Evolutionary conservation across 345 rosid species (phyloP).

Genomic region (Erysimum cheiranthoides): DNA sequence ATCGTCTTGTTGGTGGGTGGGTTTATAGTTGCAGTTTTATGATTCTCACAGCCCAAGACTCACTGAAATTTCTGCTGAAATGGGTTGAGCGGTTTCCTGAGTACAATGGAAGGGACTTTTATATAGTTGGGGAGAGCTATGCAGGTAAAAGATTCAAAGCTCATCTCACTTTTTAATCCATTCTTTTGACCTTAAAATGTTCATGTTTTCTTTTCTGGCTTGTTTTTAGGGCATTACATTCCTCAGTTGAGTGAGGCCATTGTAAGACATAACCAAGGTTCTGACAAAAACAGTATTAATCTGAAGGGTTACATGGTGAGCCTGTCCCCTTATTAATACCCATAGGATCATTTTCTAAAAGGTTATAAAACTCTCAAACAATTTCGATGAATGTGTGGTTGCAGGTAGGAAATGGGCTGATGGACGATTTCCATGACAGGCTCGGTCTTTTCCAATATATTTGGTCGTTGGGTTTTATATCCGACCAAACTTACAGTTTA

Average conservation of each 20-base stretch:
- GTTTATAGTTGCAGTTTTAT: slow-evolving; percentile 28
- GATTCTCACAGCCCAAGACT: slow-evolving; percentile 70
- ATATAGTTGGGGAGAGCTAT: slow-evolving; percentile 89
- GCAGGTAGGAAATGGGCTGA: slow-evolving; percentile 95
- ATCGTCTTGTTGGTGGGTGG: slow-evolving; percentile 14
- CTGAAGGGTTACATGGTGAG: slow-evolving; percentile 91
- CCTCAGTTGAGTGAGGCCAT: slow-evolving; percentile 92
- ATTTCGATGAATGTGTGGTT: slow-evolving; percentile 28
- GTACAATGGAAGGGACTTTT: slow-evolving; percentile 86
- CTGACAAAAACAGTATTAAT: slow-evolving; percentile 56
- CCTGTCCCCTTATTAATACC: slow-evolving; percentile 9
- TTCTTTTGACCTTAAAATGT: background rate
- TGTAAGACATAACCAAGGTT: slow-evolving; percentile 60
- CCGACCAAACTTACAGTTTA: slow-evolving; percentile 76
- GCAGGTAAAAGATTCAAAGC: slow-evolving; percentile 56
- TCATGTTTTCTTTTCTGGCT: background rate
- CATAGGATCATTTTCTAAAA: background rate
- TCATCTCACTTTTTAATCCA: background rate
- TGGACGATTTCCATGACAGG: slow-evolving; percentile 85
- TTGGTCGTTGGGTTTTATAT: slow-evolving; percentile 91
- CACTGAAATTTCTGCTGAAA: slow-evolving; percentile 69
- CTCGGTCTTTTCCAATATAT: slow-evolving; percentile 79
- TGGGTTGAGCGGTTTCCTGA: slow-evolving; percentile 96
- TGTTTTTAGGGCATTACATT: slow-evolving; percentile 83
- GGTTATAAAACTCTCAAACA: slow-evolving; percentile 9